Evolutionary conservation across 2,329 filamentous ascomycete genomes (phyloP).

Genomic region (Stagonosporopsis tanaceti): DNA sequence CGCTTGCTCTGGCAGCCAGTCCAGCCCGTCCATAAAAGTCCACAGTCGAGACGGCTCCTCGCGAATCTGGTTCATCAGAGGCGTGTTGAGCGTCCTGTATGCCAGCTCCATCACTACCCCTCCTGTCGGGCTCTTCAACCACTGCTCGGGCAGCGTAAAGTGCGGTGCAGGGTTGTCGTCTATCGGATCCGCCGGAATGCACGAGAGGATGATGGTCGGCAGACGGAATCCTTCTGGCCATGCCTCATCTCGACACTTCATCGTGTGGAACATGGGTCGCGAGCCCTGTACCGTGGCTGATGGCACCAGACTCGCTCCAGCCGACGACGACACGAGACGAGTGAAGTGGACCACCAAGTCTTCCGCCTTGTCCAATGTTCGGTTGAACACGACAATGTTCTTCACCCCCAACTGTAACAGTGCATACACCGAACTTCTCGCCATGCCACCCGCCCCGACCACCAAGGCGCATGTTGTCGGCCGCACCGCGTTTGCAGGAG

Average conservation of each 20-base stretch:
- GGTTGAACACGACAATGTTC: slow-evolving; percentile 78
- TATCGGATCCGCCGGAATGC: slow-evolving; percentile 75
- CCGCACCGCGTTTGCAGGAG: slow-evolving; percentile 70
- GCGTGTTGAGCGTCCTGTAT: slow-evolving; percentile 77
- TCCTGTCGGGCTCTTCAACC: slow-evolving; percentile 76
- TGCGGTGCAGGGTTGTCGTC: slow-evolving; percentile 71
- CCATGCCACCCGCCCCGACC: slow-evolving; percentile 75
- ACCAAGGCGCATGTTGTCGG: slow-evolving; percentile 61
- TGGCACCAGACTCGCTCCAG: slow-evolving; percentile 26
- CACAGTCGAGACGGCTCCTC: slow-evolving; percentile 68
- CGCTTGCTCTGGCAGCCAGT: slow-evolving; percentile 79
- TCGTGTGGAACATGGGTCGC: slow-evolving; percentile 63
- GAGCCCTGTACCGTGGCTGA: slow-evolving; percentile 30
- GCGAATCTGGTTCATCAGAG: slow-evolving; percentile 73
- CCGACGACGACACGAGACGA: slow-evolving; percentile 51
- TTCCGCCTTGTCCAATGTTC: slow-evolving; percentile 71
- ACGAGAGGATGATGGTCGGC: slow-evolving; percentile 79
- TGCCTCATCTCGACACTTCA: slow-evolving; percentile 64
- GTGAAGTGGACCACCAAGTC: slow-evolving; percentile 75
- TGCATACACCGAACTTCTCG: slow-evolving; percentile 77
- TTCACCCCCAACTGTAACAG: slow-evolving; percentile 79
- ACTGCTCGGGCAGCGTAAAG: slow-evolving; percentile 72
- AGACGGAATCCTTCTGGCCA: slow-evolving; percentile 71
- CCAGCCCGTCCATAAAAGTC: slow-evolving; percentile 78
- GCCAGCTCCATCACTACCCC: slow-evolving; percentile 77